Evolutionary conservation across 352 stramenopile genomes (phyloP).

Genomic region (Elongisporangium undulatum): DNA sequence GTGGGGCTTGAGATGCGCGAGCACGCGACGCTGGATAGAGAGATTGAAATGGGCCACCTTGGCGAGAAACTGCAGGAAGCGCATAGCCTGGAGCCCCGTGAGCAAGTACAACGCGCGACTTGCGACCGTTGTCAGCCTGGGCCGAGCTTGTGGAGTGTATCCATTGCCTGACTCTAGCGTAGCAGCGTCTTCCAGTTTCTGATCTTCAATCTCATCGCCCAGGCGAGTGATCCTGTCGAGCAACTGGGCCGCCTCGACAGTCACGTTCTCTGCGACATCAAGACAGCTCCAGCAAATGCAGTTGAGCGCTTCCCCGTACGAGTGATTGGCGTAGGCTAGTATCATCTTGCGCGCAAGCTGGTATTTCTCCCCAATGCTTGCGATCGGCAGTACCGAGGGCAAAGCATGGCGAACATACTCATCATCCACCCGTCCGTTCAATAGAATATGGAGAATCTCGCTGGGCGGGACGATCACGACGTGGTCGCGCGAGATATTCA

Average conservation of each 20-base stretch:
- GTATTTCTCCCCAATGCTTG: slow-evolving; percentile 52
- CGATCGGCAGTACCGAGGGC: slow-evolving; percentile 49
- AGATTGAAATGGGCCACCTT: slow-evolving; percentile 65
- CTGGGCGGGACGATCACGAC: slow-evolving; percentile 36
- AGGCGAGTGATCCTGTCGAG: slow-evolving; percentile 49
- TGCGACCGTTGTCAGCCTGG: slow-evolving; percentile 12
- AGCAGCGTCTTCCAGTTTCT: not conserved
- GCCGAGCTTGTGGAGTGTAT: slow-evolving; percentile 2
- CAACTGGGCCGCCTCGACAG: slow-evolving; percentile 55
- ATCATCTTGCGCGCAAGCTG: slow-evolving; percentile 48
- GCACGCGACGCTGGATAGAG: slow-evolving; percentile 38
- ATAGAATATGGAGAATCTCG: slow-evolving; percentile 54
- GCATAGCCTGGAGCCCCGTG: slow-evolving; percentile 43
- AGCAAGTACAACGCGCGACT: slow-evolving; percentile 49
- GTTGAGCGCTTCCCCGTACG: slow-evolving; percentile 57
- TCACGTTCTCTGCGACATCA: slow-evolving; percentile 59
- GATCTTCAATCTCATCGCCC: slow-evolving; percentile 2
- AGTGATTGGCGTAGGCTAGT: slow-evolving; percentile 35
- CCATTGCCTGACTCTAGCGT: not conserved
- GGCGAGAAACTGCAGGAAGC: slow-evolving; percentile 64
- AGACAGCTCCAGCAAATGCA: slow-evolving; percentile 71
- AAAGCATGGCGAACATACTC: slow-evolving; percentile 62
- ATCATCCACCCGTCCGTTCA: slow-evolving; percentile 42
- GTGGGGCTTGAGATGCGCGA: slow-evolving; percentile 37
- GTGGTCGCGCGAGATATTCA: slow-evolving; percentile 48